Base-by-base conservation (phyloP, 2,329 filamentous ascomycete genomes). In the Periconia macrospinosa region DNA sequence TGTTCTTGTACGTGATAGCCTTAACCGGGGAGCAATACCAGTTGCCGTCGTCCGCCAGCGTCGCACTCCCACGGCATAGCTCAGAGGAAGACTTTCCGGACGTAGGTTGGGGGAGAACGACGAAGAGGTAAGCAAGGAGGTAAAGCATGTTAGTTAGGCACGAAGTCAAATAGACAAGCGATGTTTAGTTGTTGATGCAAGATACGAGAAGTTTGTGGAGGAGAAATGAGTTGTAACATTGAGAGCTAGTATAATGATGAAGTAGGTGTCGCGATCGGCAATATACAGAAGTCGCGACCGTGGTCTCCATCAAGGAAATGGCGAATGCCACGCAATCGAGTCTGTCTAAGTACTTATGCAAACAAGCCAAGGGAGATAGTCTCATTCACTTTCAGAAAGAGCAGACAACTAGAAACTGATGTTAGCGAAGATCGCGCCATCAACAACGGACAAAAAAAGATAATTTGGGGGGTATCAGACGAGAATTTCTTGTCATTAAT, bases 1-100 rank as follows among this genome's bases (percentile, higher is more conserved):
- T 81, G 51, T 84, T 83, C 54, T 74, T 74, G 72, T 91, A 92
- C n/a, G 83, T 81, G 71, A 92, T 87, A 46, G 85, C 82, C 53
- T 81, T 74, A 53, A 91, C 86, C 40, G 80, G 67, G 52, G 84
- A 79, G 72, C 87, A 89, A 75, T 87, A 90, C 76, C 75, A 86
- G 72, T 90, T 90, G 56, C 84, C 83, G 20, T 70, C 67, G 52
- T 77, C 70, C 15, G 61, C 52, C 7, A 50, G 72, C 54, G 53
- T 55, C 15, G 69, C 68, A 15, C 61, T 70, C 27, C 65, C 67
- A n/a, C 60, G 49, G 52, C 72, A 76, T 19, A 70, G 65, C 50
- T 76, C 67, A 5, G 57, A 65, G 14, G 65, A 47, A 1, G 68
- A 71, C 46, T 62, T 67, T 52, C 66, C 58, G 52, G 60, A 50